phyloP scores from a whole-genome alignment of 176 grass and related monocot species.

The Puya raimondii region DNA sequence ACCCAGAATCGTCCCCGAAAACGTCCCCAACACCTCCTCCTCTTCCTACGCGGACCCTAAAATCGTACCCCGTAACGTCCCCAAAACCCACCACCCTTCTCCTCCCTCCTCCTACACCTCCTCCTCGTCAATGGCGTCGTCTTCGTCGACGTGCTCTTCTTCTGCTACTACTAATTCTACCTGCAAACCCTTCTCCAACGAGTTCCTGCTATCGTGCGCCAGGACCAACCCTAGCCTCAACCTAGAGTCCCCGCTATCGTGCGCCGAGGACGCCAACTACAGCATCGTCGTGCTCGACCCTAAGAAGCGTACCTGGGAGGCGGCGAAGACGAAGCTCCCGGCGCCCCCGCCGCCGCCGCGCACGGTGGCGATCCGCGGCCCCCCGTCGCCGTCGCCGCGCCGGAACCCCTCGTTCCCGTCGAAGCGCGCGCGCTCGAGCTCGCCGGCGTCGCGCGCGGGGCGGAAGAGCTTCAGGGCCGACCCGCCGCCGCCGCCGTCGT shows the following conservation, averaged over 20 bases:
- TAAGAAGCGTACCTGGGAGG: neutral
- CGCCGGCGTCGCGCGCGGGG: conserved; percentile 13
- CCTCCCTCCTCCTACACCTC: neutral
- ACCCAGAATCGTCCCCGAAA: neutral
- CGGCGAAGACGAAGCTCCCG: neutral
- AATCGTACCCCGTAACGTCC: neutral
- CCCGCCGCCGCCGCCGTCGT: neutral
- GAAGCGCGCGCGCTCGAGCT: conserved; percentile 19
- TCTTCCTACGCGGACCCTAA: neutral
- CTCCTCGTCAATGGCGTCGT: neutral
- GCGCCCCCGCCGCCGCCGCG: neutral
- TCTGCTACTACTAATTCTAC: neutral
- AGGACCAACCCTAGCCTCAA: neutral
- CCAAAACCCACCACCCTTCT: neutral
- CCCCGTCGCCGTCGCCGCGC: neutral
- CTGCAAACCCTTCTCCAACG: neutral
- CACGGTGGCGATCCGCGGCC: neutral
- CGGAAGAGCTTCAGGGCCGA: conserved; percentile 17
- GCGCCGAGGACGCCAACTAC: neutral
- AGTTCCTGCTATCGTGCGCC: conserved; percentile 1
- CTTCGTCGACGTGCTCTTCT: neutral
- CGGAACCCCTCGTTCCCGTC: neutral
- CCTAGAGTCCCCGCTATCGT: neutral
- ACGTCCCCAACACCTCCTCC: neutral
- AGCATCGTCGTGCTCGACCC: conserved; percentile 20